These are phyloP conservation scores for Fusarium foetens DNA, from an alignment of 2,329 filamentous ascomycete genomes.

Conservation along the genomic window DNA sequence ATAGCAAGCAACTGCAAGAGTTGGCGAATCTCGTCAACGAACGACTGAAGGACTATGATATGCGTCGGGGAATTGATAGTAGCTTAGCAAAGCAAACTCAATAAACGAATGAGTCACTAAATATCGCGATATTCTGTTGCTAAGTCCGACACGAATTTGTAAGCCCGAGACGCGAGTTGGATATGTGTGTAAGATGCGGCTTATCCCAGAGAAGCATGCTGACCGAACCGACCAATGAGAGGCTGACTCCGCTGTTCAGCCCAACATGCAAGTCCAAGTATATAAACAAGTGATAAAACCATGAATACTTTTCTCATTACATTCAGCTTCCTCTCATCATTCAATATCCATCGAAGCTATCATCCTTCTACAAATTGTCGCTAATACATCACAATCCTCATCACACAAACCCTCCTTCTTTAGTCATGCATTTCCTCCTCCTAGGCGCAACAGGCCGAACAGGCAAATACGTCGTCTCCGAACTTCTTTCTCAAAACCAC, in stretches of 20 bases:
- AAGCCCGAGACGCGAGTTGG: neutral
- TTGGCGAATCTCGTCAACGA: constrained; percentile 46
- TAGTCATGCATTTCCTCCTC: constrained; percentile 53
- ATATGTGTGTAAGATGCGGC: neutral
- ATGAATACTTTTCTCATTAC: neutral
- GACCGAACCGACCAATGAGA: constrained; percentile 37
- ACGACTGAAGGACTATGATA: constrained; percentile 48
- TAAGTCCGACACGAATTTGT: neutral
- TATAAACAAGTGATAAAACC: constrained; percentile 9
- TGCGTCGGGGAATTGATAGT: neutral
- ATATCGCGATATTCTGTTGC: accelerated
- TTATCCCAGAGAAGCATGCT: neutral
- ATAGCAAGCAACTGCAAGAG: constrained; percentile 47
- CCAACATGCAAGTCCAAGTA: neutral
- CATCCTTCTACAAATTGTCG: neutral
- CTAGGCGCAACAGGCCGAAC: constrained; percentile 57
- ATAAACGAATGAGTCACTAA: accelerated
- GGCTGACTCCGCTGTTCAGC: neutral
- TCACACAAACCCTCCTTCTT: neutral
- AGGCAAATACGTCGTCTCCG: constrained; percentile 54
- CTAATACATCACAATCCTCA: neutral
- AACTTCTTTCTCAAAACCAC: constrained; percentile 52
- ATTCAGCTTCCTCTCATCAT: accelerated
- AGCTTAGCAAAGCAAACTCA: too few species aligned
- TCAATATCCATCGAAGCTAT: accelerated